Base-by-base conservation (phyloP, 1,284 basidiomycete species). In the Papiliotrema fonsecae region DNA sequence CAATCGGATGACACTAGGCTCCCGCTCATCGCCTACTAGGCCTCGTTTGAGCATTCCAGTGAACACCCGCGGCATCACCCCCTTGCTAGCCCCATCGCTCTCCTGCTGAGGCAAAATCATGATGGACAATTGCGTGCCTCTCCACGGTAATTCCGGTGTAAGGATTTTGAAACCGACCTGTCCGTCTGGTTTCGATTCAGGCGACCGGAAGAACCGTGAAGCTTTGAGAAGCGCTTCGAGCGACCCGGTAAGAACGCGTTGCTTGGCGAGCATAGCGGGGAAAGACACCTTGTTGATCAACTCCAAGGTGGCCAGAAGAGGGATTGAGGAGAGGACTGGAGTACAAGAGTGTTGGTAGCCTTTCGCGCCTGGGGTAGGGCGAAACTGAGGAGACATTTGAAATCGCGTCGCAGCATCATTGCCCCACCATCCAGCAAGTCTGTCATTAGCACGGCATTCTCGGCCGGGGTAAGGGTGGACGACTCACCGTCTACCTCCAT, bases 351-450 rank as follows among this genome's bases (percentile, higher is more conserved):
- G 86, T 69, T 97, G 91, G 77, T 88, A 97, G 27, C 93, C 93
- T 67, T 90, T 87, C 1, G 96, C 96, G 42, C 94, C 94, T 10
- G 78, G 78, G 50, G 88, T 87, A 3, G 92, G 85, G 34, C 82
- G 81, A 74, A 97, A 98, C 43, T 72, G 76, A 18, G 85, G 78
- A 16, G 85, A 85, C 94, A 97, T 97, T 51, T 82, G 77, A 77
- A 99, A 98, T 34, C 96, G 85, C 32, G 89, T 93, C 50, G 77
- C 69, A 21, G 83, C 79, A 64, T 92, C 83, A 70, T 97, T 91
- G 40, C 96, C 94, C 90, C 92, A 99, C 94, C 94, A 99, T 30
- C 96, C 94, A 21, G 91, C 86, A 51, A 85, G 84, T 64, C 93
- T 90, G 61, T n/a, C 10, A 32, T 32, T 18, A 39, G 37, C 19